phyloP scores from a whole-genome alignment of 2,329 filamentous ascomycete species.

The Sporothrix sp. region DNA sequence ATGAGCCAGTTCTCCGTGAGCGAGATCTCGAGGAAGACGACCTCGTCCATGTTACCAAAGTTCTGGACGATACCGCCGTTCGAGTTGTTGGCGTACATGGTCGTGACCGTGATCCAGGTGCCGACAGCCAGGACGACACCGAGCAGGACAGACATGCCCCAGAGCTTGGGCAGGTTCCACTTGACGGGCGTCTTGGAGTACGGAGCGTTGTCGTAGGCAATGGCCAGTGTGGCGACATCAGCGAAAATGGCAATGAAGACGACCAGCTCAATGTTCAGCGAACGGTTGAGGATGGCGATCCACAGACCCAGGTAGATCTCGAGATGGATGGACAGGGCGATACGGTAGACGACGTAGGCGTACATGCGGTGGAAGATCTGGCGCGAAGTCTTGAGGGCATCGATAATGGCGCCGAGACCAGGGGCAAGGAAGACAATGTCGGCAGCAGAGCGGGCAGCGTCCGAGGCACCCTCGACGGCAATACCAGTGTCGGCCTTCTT shows the following conservation, averaged over 20 bases:
- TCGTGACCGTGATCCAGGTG: conserved; percentile 83
- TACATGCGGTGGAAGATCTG: conserved; percentile 98
- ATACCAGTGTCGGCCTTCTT: conserved; percentile 97
- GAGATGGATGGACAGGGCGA: conserved; percentile 81
- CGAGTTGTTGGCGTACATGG: conserved; percentile 61
- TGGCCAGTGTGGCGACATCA: conserved; percentile 82
- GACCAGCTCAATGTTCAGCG: conserved; percentile 75
- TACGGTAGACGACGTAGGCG: conserved; percentile 91
- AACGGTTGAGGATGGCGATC: conserved; percentile 80
- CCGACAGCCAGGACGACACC: conserved; percentile 72
- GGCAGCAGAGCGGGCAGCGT: conserved; percentile 81
- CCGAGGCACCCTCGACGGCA: conserved; percentile 84
- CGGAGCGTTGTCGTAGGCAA: conserved; percentile 87
- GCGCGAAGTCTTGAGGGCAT: conserved; percentile 83
- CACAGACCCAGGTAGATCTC: conserved; percentile 87
- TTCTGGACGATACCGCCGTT: conserved; percentile 83
- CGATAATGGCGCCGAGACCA: conserved; percentile 84
- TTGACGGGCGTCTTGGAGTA: conserved; percentile 81
- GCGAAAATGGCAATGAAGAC: conserved; percentile 95
- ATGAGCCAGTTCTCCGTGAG: conserved; percentile 94
- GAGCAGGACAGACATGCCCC: conserved; percentile 82
- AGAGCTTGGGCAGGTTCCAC: conserved; percentile 90
- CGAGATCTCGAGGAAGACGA: conserved; percentile 83
- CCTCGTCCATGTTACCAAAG: conserved; percentile 69
- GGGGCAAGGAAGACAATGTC: conserved; percentile 92